phyloP scores from a whole-genome alignment of 768 basidiomycete genomes.

The Lentinula detonsa region DNA sequence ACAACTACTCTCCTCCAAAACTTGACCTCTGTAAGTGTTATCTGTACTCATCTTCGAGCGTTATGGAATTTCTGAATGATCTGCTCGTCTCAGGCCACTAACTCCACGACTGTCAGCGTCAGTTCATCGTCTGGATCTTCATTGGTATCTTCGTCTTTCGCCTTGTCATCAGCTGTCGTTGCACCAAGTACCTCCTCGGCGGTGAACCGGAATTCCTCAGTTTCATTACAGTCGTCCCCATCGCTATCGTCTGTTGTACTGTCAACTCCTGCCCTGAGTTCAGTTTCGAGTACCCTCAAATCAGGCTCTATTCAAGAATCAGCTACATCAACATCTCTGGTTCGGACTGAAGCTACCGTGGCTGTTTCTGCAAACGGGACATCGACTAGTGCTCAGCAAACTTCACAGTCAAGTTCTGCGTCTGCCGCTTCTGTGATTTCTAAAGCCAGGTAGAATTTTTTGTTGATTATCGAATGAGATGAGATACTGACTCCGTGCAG shows the following conservation, averaged over 20 bases:
- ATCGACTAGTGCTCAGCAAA: neutral
- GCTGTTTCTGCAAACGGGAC: neutral
- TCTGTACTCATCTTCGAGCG: neutral
- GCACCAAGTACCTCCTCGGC: neutral
- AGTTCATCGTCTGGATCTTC: neutral
- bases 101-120: neutral
- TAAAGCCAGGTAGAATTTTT: neutral
- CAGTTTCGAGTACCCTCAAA: neutral
- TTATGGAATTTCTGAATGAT: neutral
- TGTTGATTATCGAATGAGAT: neutral
- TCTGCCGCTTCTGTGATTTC: neutral
- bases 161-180: neutral
- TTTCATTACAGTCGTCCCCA: neutral
- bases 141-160: neutral
- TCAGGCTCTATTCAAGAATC: neutral
- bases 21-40: conserved; percentile 1
- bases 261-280: neutral
- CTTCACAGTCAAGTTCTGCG: neutral
- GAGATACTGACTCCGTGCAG: neutral
- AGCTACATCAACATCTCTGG: neutral
- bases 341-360: neutral
- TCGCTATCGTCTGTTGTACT: neutral
- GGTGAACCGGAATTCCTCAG: neutral
- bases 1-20: neutral
- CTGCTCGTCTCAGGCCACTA: neutral